Base-by-base conservation (phyloP, 1,284 basidiomycete species). In the Sphagnurus paluster region DNA sequence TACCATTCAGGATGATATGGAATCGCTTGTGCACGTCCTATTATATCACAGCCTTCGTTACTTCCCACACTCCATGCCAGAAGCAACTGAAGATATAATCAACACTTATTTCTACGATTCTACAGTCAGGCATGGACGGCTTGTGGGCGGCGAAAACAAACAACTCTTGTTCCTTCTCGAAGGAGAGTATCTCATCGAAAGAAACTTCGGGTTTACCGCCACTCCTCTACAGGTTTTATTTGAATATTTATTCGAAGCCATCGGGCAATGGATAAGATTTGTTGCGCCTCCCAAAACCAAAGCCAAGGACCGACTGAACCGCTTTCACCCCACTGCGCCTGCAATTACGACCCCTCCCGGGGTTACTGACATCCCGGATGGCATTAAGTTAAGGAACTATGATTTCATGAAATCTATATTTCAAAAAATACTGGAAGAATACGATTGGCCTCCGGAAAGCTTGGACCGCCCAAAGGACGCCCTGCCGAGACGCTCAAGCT, bases 21-120 rank as follows among this genome's bases (percentile, higher is more conserved):
- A 68, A 46, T 68, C 67, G 1, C 59, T 68, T 41, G 52, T 68
- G 23, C 58, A 58, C 33, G 44, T 68, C n/a, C 43, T 63, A 8
- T 32, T 63, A 7, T 58, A 49, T 26, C 42, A 52, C 17, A 42
- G 33, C 11, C 42, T 63, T 7, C 48, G 50, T 2, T 61, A 53
- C 25, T 33, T 50, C 1, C 20, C 8, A 11, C 46, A 52, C 35
- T 46, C 33, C 26, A 20, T 11, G 19, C 16, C 17, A 9, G 11
- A 20, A 9, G 10, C 2, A 9, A 35, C 17, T 6, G 7, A 2
- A 2, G 5, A 4, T 10, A 9, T 20, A 5, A 20, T 35, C 3
- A 7, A 35, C 9, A 11, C 19, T 9, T 20, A 20, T 20, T 35
- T 35, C 17, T 35, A 35, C 34, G 3, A 35, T 5, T 10, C 2